Evolutionary conservation across 129 eudicot species (phyloP).

Genomic region (Mikania micrantha): DNA sequence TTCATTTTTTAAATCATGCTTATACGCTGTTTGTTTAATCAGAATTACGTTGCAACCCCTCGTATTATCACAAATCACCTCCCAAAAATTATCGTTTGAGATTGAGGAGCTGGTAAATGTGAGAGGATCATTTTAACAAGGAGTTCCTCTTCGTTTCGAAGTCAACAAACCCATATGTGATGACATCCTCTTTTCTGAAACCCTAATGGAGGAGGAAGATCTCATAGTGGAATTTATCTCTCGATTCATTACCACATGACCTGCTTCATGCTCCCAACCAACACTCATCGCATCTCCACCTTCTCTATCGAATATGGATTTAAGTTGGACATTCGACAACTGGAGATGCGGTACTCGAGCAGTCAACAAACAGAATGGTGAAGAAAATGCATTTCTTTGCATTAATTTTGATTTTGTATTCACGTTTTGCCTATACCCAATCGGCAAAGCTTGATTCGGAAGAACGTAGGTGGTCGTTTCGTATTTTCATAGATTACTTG

Average conservation of each 20-base stretch:
- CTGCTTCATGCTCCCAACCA: background rate
- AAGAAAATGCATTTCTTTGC: background rate
- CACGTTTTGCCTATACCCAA: slow-evolving; percentile 3
- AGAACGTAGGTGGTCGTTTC: slow-evolving; percentile 11
- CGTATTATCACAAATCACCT: too few relatives aligned
- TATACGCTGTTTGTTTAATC: too few relatives aligned
- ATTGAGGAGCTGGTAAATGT: too few relatives aligned
- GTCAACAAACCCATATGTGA: background rate
- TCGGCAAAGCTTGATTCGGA: slow-evolving; percentile 3
- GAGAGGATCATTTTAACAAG: too few relatives aligned
- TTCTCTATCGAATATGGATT: background rate
- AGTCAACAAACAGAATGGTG: background rate
- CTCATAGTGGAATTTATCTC: background rate
- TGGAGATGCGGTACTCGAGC: background rate
- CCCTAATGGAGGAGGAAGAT: background rate
- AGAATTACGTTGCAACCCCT: too few relatives aligned
- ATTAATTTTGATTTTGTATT: background rate
- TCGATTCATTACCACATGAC: background rate
- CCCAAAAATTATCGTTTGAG: too few relatives aligned
- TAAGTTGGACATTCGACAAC: background rate
- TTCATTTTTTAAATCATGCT: too few relatives aligned
- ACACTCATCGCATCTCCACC: background rate
- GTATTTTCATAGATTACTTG: background rate
- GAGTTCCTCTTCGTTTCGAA: background rate
- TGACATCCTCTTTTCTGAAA: background rate